A percentile compares a stretch with the other conserved stretches of the same genome.
These are phyloP conservation scores for Pleurotus pulmonarius DNA, from an alignment of 768 basidiomycete species.

Conservation along the genomic window DNA sequence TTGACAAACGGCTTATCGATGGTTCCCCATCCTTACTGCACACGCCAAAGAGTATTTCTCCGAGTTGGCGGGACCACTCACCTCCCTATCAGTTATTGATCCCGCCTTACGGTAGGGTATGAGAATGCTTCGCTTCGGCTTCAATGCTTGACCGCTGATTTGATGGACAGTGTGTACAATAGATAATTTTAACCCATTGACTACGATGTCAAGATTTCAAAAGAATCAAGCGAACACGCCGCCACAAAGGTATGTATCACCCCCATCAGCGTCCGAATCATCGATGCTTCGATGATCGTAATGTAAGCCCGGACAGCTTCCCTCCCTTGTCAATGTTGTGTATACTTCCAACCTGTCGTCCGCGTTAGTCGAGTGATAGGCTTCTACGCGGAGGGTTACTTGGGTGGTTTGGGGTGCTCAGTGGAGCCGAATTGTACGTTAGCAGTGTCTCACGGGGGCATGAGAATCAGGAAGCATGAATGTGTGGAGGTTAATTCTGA, in stretches of 20 bases:
- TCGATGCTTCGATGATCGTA: constrained; percentile 3
- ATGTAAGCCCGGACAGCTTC: neutral
- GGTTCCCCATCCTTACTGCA: neutral
- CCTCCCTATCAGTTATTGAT: too few species aligned
- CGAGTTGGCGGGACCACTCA: too few species aligned
- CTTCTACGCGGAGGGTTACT: too few species aligned
- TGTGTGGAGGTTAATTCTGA: too few species aligned
- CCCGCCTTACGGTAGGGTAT: neutral
- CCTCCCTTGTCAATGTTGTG: too few species aligned
- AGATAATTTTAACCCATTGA: neutral
- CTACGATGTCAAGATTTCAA: neutral
- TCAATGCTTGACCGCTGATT: neutral
- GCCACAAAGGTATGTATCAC: constrained; percentile 2
- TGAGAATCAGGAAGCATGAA: too few species aligned
- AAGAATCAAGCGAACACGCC: neutral
- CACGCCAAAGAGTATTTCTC: too few species aligned
- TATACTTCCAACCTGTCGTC: too few species aligned
- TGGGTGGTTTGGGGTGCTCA: too few species aligned
- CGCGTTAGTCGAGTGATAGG: too few species aligned
- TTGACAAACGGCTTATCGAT: neutral
- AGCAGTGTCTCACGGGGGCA: too few species aligned
- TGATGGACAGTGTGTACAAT: neutral
- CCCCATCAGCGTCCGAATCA: constrained; percentile 2
- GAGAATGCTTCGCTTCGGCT: neutral
- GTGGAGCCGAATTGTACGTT: too few species aligned